Evolutionary conservation across 2,329 filamentous ascomycete species (phyloP).

Genomic region (Alternaria sp.): DNA sequence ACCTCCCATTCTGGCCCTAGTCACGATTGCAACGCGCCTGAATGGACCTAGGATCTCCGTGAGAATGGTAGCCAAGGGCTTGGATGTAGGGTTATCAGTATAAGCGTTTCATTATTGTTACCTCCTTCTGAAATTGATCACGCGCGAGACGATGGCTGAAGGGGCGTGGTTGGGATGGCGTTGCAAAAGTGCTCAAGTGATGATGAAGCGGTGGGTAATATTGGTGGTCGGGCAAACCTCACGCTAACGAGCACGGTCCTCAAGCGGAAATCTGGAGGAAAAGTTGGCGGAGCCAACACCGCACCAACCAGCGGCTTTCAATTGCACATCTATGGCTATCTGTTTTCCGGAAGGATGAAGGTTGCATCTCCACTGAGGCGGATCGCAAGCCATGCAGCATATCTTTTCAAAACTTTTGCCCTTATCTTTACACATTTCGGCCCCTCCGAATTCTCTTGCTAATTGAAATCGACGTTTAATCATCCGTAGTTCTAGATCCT

Average conservation of each 20-base stretch:
- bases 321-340: background rate
- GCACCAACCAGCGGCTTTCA: constrained; percentile 1
- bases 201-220: background rate
- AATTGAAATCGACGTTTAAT: background rate
- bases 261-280: constrained; percentile 2
- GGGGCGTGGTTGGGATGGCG: constrained; percentile 10
- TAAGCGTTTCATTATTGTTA: constrained; percentile 24
- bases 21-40: background rate
- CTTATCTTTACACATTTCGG: background rate
- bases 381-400: background rate
- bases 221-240: background rate
- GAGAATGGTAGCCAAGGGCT: constrained; percentile 28
- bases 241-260: constrained; percentile 1
- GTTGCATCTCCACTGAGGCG: background rate
- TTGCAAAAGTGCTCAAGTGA: background rate
- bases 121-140: constrained; percentile 19
- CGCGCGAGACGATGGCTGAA: constrained; percentile 8
- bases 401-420: background rate
- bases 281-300: background rate
- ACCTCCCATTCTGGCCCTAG: constrained; percentile 17
- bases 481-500: background rate
- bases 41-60: constrained; percentile 1
- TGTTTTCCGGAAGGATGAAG: background rate
- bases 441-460: background rate
- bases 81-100: constrained; percentile 20